Percentiles rank a stretch among this genome's conserved stretches.
Evolutionary conservation across 768 basidiomycete species (phyloP).

Genomic region (Candolleomyces efflorescens): DNA sequence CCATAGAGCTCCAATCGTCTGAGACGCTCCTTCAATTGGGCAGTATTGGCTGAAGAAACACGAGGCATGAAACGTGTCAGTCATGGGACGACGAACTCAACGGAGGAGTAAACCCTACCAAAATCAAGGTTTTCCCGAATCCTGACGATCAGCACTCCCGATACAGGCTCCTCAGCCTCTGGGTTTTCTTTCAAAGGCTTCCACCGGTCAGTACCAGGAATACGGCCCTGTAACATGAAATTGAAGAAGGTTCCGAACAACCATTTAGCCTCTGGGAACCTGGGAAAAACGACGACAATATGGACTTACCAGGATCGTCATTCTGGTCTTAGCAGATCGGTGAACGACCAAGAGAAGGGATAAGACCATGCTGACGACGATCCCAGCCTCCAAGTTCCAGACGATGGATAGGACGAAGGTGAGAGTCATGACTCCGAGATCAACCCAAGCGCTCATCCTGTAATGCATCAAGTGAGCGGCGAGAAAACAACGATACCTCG

Average conservation of each 20-base stretch:
- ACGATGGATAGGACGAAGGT: constrained; percentile 87
- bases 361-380: constrained; percentile 83
- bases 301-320: constrained; percentile 78
- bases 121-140: constrained; percentile 92
- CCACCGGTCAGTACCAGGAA: constrained; percentile 89
- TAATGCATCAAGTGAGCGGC: not conserved
- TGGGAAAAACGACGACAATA: too few species aligned
- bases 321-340: constrained; percentile 81
- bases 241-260: too few species aligned
- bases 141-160: constrained; percentile 82
- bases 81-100: not conserved
- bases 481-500: not conserved
- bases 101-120: constrained; percentile 19
- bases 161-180: constrained; percentile 73
- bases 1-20: constrained; percentile 90
- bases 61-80: constrained; percentile 29
- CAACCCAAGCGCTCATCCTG: constrained; percentile 91
- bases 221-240: constrained; percentile 60
- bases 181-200: constrained; percentile 86
- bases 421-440: constrained; percentile 79
- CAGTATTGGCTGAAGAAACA: constrained; percentile 61
- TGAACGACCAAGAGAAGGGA: constrained; percentile 88
- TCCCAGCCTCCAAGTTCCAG: constrained; percentile 90
- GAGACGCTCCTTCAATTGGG: constrained; percentile 87
- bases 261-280: too few species aligned